Base-by-base conservation (phyloP, 2,329 filamentous ascomycete genomes). In the Monosporascus sp. region DNA sequence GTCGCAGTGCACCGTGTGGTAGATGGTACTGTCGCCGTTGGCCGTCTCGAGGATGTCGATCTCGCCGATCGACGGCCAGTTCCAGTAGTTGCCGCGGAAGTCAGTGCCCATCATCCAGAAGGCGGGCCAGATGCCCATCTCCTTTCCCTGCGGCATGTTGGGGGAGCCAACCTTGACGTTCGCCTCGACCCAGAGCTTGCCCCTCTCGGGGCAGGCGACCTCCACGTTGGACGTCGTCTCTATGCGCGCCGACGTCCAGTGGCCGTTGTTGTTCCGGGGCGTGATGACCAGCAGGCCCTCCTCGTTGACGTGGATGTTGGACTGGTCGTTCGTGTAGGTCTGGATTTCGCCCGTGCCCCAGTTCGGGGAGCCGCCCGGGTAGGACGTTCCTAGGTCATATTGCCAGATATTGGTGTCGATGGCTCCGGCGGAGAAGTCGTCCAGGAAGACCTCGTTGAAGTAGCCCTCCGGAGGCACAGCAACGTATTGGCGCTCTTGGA, bases 301-400 rank as follows among this genome's bases (percentile, higher is more conserved):
- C 7, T 60, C 54, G 14, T 72, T 72, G 55, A 77, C 65, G 52
- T 61, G 66, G 44, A 78, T 58, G 63, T 80, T 80, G 43, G 61
- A 53, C 14, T 58, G 37, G 37, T 65, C 65, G 46, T 61, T 59
- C 22, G 75, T 78, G 65, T 79, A 79, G 1, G 66, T 70, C 61
- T 80, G 66, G 19, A 74, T 66, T 61, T 80, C 77, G 53, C 71
- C 69, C 4, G 77, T 80, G 48, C 78, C 77, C 77, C 77, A 80
- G 55, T 73, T 67, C 7, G 63, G 51, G 0, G 75, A 64, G 1
- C 77, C 76, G n/a, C 72, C 72, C 1, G 74, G 68, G 56, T 80
- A 80, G 9, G 60, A 57, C 0, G 74, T 78, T 48, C 78, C 77
- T n/a, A 66, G 61, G 56, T 74, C 70, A 49, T 72, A 56, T 31